Percentiles rank a stretch among this genome's conserved stretches.
phyloP scores from a whole-genome alignment of 192 early-diverging fungal genomes.

The Gonapodya prolifera region DNA sequence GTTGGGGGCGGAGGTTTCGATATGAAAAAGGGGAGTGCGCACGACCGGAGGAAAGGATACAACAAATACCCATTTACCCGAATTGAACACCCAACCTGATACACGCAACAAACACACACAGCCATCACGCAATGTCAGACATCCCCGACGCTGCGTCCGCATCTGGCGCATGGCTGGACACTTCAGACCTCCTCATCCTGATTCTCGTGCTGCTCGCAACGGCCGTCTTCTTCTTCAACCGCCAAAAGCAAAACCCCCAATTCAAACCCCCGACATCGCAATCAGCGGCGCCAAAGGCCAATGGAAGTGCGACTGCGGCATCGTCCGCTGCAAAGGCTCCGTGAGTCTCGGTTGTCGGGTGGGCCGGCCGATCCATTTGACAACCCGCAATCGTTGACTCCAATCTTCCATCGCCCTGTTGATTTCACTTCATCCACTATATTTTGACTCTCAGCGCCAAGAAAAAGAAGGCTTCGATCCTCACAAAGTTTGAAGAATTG shows the following conservation, averaged over 20 bases:
- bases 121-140: background rate
- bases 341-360: background rate
- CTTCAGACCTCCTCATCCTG: slow-evolving; percentile 22
- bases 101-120: no score
- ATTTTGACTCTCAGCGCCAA: background rate
- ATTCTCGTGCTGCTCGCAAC: slow-evolving; percentile 14
- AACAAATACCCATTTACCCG: no score
- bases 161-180: slow-evolving; percentile 8
- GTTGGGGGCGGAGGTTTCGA: no score
- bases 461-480: background rate
- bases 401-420: background rate
- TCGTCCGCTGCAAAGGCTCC: background rate
- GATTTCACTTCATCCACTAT: background rate
- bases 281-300: background rate
- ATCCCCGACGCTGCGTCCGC: background rate
- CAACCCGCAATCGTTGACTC: background rate
- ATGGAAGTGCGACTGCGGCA: background rate
- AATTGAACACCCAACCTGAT: no score
- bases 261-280: background rate
- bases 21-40: no score
- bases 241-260: background rate
- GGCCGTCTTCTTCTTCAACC: slow-evolving; percentile 11
- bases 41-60: no score
- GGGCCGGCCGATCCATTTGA: background rate
- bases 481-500: background rate